phyloP scores from a whole-genome alignment of 352 stramenopile genomes.

The Globisporangium emineosum region DNA sequence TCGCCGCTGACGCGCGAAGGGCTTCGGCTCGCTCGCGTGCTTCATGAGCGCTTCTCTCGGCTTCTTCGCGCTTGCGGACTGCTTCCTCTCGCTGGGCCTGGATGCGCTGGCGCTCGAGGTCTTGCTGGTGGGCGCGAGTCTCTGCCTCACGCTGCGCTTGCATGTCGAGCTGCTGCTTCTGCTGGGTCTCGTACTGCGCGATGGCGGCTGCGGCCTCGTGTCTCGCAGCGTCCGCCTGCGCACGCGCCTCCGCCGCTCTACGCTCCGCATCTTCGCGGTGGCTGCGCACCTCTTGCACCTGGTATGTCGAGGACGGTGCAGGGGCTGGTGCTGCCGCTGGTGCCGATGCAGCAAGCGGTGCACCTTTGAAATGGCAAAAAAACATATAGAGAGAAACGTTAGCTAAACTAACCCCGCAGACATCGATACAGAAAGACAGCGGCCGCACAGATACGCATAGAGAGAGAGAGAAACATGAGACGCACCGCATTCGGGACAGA shows the following conservation, averaged over 20 bases:
- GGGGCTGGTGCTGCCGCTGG: slow-evolving; percentile 4
- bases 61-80: slow-evolving; percentile 42
- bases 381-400: not conserved
- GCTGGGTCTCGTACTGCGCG: slow-evolving; percentile 44
- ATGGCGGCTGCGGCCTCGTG: slow-evolving; percentile 44
- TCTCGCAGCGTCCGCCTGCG: slow-evolving; percentile 38
- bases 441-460: not conserved
- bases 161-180: slow-evolving; percentile 36
- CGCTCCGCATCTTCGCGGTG: slow-evolving; percentile 52
- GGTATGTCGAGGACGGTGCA: slow-evolving; percentile 9
- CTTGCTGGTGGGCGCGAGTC: slow-evolving; percentile 17
- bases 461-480: slow-evolving; percentile 8
- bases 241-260: slow-evolving; percentile 34
- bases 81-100: slow-evolving; percentile 49
- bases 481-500: slow-evolving; percentile 77
- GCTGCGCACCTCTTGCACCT: slow-evolving; percentile 26
- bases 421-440: not conserved
- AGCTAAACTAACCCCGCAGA: no score
- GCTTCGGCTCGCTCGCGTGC: slow-evolving; percentile 66
- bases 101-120: slow-evolving; percentile 47
- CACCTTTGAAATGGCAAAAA: not conserved
- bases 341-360: slow-evolving; percentile 7
- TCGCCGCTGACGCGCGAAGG: slow-evolving; percentile 54
- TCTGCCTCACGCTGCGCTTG: slow-evolving; percentile 34
- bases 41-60: slow-evolving; percentile 53